Conservation (phyloP, 345 rosid species). For the Brassica carinata region DNA sequence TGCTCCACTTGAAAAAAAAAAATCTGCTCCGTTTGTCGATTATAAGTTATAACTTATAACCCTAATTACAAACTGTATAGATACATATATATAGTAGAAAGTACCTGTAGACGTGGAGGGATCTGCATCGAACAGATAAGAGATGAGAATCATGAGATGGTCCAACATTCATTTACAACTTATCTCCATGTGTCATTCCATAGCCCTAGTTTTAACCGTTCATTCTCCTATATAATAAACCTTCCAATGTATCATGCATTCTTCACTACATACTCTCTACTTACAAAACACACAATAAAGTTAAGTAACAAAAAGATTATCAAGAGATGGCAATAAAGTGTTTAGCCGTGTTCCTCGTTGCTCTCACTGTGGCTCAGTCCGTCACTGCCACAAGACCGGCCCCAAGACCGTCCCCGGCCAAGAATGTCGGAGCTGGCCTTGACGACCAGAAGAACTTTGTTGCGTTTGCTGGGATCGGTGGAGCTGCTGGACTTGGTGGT, state of each 20-base stretch:
- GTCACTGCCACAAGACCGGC: conserved; percentile 49
- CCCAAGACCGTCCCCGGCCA: conserved; percentile 50
- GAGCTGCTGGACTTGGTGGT: conserved; percentile 36
- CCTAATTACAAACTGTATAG: background rate
- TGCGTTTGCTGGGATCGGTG: conserved; percentile 58
- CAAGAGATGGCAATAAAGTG: conserved; percentile 25
- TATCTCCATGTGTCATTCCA: conserved; percentile 29
- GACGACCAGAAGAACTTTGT: conserved; percentile 61
- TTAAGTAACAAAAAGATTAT: background rate
- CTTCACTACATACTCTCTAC: conserved; percentile 30
- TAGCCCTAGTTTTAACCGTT: conserved; percentile 29
- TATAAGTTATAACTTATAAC: background rate
- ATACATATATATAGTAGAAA: background rate
- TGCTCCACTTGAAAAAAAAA: too few relatives aligned
- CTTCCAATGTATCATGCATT: background rate
- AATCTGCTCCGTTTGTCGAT: background rate
- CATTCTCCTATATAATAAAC: conserved; percentile 41
- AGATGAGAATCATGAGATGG: conserved; percentile 36
- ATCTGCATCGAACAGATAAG: conserved; percentile 29
- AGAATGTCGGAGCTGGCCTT: conserved; percentile 48
- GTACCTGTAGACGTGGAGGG: conserved; percentile 32
- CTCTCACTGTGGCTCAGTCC: conserved; percentile 30
- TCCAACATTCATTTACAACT: conserved; percentile 16
- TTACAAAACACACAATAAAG: conserved; percentile 2
- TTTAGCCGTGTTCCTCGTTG: conserved; percentile 24